Conservation (phyloP, 495 filamentous ascomycete genomes). For the Saxophila tyrrhenica region DNA sequence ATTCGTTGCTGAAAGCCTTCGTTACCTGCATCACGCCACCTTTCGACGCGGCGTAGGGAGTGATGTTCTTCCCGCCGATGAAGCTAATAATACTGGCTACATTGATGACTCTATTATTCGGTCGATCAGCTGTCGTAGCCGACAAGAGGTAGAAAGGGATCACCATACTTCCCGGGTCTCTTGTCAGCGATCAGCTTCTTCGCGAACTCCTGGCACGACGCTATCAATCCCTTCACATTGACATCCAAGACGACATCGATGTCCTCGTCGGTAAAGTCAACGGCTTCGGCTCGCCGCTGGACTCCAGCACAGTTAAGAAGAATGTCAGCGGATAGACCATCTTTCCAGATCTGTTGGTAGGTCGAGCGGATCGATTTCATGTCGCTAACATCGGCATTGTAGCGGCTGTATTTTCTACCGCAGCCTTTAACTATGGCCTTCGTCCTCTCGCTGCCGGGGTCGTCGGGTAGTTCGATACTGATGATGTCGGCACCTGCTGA, state of each 20-base stretch:
- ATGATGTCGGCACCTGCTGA: constrained; percentile 7
- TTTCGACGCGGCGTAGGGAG: constrained; percentile 23
- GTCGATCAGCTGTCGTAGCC: no score
- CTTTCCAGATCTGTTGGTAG: constrained; percentile 4
- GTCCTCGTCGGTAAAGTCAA: constrained; percentile 10
- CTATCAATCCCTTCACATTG: constrained; percentile 18
- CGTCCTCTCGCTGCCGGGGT: constrained; percentile 27
- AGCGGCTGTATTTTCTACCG: constrained; percentile 28
- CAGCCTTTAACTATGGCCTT: constrained; percentile 39
- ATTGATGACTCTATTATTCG: constrained; percentile 24
- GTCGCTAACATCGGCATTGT: constrained; percentile 1
- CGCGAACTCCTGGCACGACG: constrained; percentile 18
- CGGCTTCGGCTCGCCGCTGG: constrained; percentile 11
- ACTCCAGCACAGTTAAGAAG: constrained; percentile 18
- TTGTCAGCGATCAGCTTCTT: constrained; percentile 16
- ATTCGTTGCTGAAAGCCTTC: constrained; percentile 26
- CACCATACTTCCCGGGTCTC: constrained; percentile 17
- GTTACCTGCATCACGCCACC: constrained; percentile 23
- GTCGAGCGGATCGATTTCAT: neutral
- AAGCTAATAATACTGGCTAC: constrained; percentile 19
- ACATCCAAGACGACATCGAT: constrained; percentile 24
- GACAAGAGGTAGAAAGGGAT: no score
- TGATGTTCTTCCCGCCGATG: constrained; percentile 17
- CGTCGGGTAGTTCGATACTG: constrained; percentile 7
- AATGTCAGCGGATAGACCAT: constrained; percentile 9